Conservation (phyloP, 176 grass and related monocot species). For the Eragrostis nindensis region DNA sequence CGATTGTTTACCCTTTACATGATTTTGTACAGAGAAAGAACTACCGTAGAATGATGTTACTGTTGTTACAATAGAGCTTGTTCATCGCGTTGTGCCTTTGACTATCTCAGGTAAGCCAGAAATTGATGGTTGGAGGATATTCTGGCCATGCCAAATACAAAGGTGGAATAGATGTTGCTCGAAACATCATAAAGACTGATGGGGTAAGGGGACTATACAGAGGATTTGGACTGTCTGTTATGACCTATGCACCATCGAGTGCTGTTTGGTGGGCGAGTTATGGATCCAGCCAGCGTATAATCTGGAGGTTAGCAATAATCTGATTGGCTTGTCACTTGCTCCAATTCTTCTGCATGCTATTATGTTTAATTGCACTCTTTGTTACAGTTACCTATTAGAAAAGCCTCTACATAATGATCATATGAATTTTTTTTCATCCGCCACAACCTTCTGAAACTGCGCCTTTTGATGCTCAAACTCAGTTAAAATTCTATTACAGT, state of each 20-base stretch:
- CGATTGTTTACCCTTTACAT: not conserved
- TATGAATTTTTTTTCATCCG: slow-evolving; percentile 6
- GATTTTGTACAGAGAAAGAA: slow-evolving; percentile 7
- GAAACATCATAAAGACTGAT: slow-evolving; percentile 73
- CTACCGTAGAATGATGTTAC: not conserved
- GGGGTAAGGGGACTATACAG: slow-evolving; percentile 81
- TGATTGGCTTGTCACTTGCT: not conserved
- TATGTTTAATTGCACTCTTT: slow-evolving; percentile 19
- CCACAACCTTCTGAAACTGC: not conserved
- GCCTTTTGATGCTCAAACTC: not conserved
- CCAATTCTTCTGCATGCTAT: slow-evolving; percentile 6
- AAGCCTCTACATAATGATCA: not conserved
- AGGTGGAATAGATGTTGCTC: slow-evolving; percentile 90
- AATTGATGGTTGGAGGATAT: slow-evolving; percentile 99
- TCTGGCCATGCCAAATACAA: slow-evolving; percentile 82
- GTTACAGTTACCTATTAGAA: slow-evolving; percentile 23
- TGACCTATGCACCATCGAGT: slow-evolving; percentile 94
- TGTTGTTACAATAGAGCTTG: slow-evolving; percentile 7
- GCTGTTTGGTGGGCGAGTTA: slow-evolving; percentile 99
- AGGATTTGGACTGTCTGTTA: slow-evolving; percentile 93
- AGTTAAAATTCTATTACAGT: slow-evolving; percentile 4
- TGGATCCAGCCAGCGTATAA: slow-evolving; percentile 88
- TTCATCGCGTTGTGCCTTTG: slow-evolving; percentile 37
- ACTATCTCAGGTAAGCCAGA: slow-evolving; percentile 87
- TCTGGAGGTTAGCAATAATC: slow-evolving; percentile 75